A percentile compares a stretch with the other conserved stretches of the same genome.
phyloP scores from a whole-genome alignment of 2,329 filamentous ascomycete genomes.

The Trichoderma sp. region DNA sequence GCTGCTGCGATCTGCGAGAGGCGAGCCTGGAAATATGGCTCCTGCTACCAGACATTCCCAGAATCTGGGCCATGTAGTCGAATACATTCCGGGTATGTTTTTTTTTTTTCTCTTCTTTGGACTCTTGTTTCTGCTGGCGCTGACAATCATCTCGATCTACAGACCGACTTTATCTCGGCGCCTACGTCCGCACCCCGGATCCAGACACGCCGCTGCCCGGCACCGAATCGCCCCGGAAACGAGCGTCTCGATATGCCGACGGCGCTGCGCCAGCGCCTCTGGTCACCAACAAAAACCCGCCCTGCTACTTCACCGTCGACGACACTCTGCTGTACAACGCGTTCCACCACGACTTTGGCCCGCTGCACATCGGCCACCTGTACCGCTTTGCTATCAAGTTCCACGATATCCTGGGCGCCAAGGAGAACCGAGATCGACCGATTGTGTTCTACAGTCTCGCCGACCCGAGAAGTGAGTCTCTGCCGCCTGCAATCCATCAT shows the following conservation, averaged over 20 bases:
- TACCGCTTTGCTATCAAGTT: constrained; percentile 96
- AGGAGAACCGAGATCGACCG: constrained; percentile 83
- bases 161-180: constrained; percentile 95
- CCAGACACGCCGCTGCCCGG: constrained; percentile 86
- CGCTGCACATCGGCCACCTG: constrained; percentile 93
- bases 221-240: constrained; percentile 65
- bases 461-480: constrained; percentile 78
- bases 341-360: constrained; percentile 97
- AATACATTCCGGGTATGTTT: constrained; percentile 65
- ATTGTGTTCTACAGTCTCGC: constrained; percentile 96
- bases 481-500: neutral
- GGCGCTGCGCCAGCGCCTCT: constrained; percentile 48
- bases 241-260: constrained; percentile 60
- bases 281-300: constrained; percentile 49
- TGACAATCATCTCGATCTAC: constrained; percentile 27
- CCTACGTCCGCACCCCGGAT: constrained; percentile 81
- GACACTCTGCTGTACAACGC: constrained; percentile 93
- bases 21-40: constrained; percentile 45
- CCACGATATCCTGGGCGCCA: constrained; percentile 90
- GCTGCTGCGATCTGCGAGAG: neutral
- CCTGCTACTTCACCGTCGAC: constrained; percentile 95
- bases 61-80: constrained; percentile 85
- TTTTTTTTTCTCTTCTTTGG: too few species aligned
- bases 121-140: too few species aligned
- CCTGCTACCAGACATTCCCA: constrained; percentile 52